These are phyloP conservation scores for Nicotiana noctiflora DNA, from an alignment of 257 asterid species.

Conservation along the genomic window DNA sequence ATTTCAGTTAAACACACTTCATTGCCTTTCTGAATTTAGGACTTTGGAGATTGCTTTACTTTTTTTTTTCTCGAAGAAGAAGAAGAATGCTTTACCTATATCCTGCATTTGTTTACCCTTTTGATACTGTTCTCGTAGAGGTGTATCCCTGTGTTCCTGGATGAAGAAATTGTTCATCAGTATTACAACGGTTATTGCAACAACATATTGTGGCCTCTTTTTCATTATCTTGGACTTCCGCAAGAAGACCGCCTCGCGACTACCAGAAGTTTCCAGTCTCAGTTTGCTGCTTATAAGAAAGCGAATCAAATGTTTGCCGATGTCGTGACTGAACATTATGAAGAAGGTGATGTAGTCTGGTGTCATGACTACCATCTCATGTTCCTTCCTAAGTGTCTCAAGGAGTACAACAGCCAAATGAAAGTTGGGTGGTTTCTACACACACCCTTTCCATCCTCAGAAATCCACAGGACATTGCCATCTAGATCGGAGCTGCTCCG, in stretches of 20 bases:
- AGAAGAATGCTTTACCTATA: neutral
- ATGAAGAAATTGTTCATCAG: slow-evolving; percentile 87
- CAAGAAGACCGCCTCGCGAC: slow-evolving; percentile 95
- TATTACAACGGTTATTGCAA: slow-evolving; percentile 94
- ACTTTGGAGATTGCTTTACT: neutral
- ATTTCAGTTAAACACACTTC: neutral
- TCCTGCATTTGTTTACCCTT: neutral
- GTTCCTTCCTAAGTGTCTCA: slow-evolving; percentile 84
- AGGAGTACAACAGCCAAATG: slow-evolving; percentile 64
- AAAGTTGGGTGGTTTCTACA: slow-evolving; percentile 98
- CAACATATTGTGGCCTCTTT: slow-evolving; percentile 85
- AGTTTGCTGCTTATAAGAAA: slow-evolving; percentile 75
- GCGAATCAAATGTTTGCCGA: slow-evolving; percentile 96
- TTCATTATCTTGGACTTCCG: slow-evolving; percentile 93
- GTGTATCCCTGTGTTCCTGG: slow-evolving; percentile 91
- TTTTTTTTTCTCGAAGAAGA: neutral
- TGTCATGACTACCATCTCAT: slow-evolving; percentile 95
- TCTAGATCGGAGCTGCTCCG: slow-evolving; percentile 77
- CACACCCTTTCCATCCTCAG: slow-evolving; percentile 95
- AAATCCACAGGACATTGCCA: slow-evolving; percentile 89
- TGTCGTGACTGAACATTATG: slow-evolving; percentile 65
- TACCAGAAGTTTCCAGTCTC: slow-evolving; percentile 88
- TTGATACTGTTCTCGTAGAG: slow-evolving; percentile 37
- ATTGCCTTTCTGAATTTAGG: neutral
- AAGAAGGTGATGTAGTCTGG: slow-evolving; percentile 95